Evolutionary conservation across 805 yeast genomes (phyloP).

Genomic region (Torulaspora indica): DNA sequence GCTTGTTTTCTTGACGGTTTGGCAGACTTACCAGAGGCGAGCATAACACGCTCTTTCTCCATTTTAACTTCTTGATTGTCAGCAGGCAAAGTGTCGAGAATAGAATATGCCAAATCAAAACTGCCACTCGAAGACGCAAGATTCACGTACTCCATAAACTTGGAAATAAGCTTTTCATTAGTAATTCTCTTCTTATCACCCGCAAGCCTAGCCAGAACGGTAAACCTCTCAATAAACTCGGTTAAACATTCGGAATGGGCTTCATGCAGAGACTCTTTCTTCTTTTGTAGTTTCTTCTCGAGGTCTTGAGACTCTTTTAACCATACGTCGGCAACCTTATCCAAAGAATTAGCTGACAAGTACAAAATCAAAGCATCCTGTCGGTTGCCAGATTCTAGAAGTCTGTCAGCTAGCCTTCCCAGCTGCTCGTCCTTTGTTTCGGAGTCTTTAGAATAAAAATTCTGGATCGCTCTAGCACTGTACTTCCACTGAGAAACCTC

Average conservation of each 20-base stretch:
- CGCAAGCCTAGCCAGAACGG: conserved; percentile 45
- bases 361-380: conserved; percentile 73
- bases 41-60: conserved; percentile 74
- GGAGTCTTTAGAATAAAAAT: conserved; percentile 45
- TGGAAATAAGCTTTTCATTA: conserved; percentile 39
- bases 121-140: conserved; percentile 78
- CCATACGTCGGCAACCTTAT: conserved; percentile 80
- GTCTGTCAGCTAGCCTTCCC: conserved; percentile 71
- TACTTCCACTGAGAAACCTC: conserved; percentile 80
- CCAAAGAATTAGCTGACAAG: conserved; percentile 75
- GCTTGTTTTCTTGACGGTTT: conserved; percentile 7
- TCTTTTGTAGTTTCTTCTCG: conserved; percentile 41
- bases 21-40: conserved; percentile 48
- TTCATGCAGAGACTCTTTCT: conserved; percentile 58
- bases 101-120: conserved; percentile 70
- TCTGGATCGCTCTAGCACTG: conserved; percentile 63
- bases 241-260: conserved; percentile 81
- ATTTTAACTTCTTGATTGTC: conserved; percentile 62
- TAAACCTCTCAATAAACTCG: conserved; percentile 76
- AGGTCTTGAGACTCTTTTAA: conserved; percentile 57
- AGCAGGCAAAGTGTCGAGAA: conserved; percentile 67
- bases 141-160: conserved; percentile 76
- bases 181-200: conserved; percentile 23
- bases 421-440: conserved; percentile 52
- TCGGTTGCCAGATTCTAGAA: conserved; percentile 52